Base-by-base conservation (phyloP, 768 basidiomycete genomes). In the Mycena indigotica region DNA sequence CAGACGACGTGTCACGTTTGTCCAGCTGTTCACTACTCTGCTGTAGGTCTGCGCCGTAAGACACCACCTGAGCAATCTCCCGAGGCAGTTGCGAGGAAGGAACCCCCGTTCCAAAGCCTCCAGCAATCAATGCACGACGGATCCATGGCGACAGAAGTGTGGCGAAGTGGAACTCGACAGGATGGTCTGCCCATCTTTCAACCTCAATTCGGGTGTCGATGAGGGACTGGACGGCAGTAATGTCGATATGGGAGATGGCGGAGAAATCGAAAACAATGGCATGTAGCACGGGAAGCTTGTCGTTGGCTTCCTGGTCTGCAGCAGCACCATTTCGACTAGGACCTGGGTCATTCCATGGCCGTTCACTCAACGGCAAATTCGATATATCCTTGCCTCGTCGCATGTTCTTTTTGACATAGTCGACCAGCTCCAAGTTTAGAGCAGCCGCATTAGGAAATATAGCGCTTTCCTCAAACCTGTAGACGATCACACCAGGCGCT, bases 311-410 rank as follows among this genome's bases (percentile, higher is more conserved):
- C 58, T 78, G 81, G 38, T 85, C 84, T 24, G 75, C 80, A 0
- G 66, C 75, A 0, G 72, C 73, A 4, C 76, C 75, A 15, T 79
- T 77, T 17, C 79, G 76, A 50, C 70, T 65, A 19, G 91, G 90
- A 25, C 93, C 92, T 10, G 91, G 87, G 65, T 97, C 95, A 68
- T 99, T 99, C 96, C 96, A 99, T 13, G 92, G 83, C 40, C 95
- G 84, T 69, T 96, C 93, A 59, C 81, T 78, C 44, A 84, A 72
- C 55, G 73, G 81, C 60, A 92, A 76, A n/a, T 73, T 66, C 52
- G 80, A 78, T 71, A 89, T 78, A 70, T 95, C 90, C 65, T 80
- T 83, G 21, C 92, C 94, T 50, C 90, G 83, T 28, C 85, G 81
- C 66, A 88, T 93, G 65, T 87, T 79, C 53, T 73, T 75, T 73